Percentiles rank a stretch among this genome's conserved stretches.
Conservation (phyloP, 257 asterid genomes). For the Gentiana macrophylla region DNA sequence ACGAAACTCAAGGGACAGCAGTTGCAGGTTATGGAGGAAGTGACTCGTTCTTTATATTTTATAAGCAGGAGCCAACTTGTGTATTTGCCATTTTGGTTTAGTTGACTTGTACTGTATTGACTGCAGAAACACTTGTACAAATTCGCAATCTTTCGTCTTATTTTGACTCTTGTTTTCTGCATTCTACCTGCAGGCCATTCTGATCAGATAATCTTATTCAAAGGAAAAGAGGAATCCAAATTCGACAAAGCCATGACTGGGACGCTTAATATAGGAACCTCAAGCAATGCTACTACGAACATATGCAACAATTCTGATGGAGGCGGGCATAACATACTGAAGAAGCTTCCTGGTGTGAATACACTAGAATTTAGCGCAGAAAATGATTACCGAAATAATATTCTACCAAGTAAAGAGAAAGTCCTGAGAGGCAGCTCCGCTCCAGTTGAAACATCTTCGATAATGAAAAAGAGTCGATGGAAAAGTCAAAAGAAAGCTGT, state of each 20-base stretch:
- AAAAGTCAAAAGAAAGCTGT: slow-evolving; percentile 43
- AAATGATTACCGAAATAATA: slow-evolving; percentile 19
- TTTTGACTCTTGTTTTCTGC: neutral
- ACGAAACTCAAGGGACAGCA: slow-evolving; percentile 13
- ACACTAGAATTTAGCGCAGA: slow-evolving; percentile 35
- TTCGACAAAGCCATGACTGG: slow-evolving; percentile 10
- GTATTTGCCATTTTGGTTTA: neutral
- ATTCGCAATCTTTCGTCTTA: neutral
- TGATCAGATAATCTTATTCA: slow-evolving; percentile 7
- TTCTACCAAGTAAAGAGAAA: slow-evolving; percentile 10
- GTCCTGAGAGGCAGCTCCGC: slow-evolving; percentile 14
- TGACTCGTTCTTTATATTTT: too few relatives aligned
- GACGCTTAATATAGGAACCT: slow-evolving; percentile 11
- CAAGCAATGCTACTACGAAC: slow-evolving; percentile 2
- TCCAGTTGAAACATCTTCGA: slow-evolving; percentile 23
- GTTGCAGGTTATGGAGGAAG: slow-evolving; percentile 20
- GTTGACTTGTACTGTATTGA: too few relatives aligned
- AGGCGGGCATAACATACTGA: slow-evolving; percentile 15
- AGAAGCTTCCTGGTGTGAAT: slow-evolving; percentile 5
- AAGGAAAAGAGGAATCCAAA: slow-evolving; percentile 6
- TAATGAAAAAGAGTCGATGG: slow-evolving; percentile 13
- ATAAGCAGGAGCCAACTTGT: too few relatives aligned
- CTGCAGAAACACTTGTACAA: too few relatives aligned
- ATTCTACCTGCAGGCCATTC: slow-evolving; percentile 22
- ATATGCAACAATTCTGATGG: slow-evolving; percentile 2